A percentile compares a stretch with the other conserved stretches of the same genome.
phyloP scores from a whole-genome alignment of 352 stramenopile species.

The Pythium insidiosum region DNA sequence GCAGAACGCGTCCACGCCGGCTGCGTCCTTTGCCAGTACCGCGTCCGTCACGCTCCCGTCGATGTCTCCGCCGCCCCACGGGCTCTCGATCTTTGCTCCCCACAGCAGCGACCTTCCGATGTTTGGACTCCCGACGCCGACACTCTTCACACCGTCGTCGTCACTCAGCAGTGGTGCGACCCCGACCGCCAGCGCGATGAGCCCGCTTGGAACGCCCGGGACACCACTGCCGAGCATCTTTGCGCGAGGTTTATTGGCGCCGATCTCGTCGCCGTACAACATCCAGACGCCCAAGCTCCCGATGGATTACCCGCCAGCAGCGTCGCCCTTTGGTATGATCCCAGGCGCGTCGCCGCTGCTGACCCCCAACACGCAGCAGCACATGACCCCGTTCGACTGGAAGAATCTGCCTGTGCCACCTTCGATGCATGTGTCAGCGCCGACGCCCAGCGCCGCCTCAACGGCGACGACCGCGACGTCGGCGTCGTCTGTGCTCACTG shows the following conservation, averaged over 20 bases:
- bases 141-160: not conserved
- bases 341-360: constrained; percentile 15
- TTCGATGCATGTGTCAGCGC: not conserved
- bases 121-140: constrained; percentile 1
- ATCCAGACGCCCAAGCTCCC: constrained; percentile 9
- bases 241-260: constrained; percentile 13
- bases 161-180: not conserved
- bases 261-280: constrained; percentile 19
- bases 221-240: constrained; percentile 18
- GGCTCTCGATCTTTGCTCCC: constrained; percentile 21
- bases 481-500: not conserved
- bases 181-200: not conserved
- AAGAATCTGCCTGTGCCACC: constrained; percentile 8
- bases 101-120: no score
- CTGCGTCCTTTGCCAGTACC: not conserved
- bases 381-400: constrained; percentile 17
- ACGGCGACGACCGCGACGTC: no score
- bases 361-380: constrained; percentile 11
- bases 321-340: constrained; percentile 13
- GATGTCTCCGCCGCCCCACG: constrained; percentile 14
- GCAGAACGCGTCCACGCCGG: not conserved
- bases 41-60: not conserved
- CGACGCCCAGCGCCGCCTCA: not conserved
- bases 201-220: constrained; percentile 13
- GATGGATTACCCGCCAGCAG: constrained; percentile 5